phyloP scores from a whole-genome alignment of 305 asterid genomes.

The Fraxinus nigra region DNA sequence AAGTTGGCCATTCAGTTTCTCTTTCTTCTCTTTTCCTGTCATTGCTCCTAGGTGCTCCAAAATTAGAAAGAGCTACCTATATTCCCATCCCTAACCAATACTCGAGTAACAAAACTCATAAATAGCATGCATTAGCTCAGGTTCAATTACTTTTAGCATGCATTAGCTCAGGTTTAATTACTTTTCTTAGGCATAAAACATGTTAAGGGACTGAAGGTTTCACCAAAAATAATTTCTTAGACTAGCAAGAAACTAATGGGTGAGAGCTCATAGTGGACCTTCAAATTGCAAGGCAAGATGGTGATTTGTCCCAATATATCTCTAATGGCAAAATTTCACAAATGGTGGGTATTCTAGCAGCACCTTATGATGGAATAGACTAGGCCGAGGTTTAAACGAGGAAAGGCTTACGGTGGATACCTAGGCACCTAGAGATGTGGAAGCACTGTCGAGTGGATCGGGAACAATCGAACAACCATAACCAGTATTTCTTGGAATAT shows the following conservation, averaged over 20 bases:
- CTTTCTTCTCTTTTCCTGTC: background rate
- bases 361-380: background rate
- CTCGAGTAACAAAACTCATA: background rate
- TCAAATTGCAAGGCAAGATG: background rate
- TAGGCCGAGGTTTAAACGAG: background rate
- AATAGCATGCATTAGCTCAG: background rate
- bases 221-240: background rate
- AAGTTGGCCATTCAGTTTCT: background rate
- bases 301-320: background rate
- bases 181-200: background rate
- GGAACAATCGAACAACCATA: background rate
- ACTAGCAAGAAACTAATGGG: background rate
- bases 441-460: background rate
- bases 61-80: background rate
- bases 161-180: background rate
- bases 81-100: background rate
- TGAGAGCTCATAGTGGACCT: background rate
- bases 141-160: background rate
- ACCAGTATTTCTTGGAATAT: background rate
- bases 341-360: background rate
- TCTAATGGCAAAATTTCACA: background rate
- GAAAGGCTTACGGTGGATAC: background rate
- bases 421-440: background rate
- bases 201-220: background rate
- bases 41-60: background rate